phyloP scores from a whole-genome alignment of 306 rosid genomes.

The Malus asiatica region DNA sequence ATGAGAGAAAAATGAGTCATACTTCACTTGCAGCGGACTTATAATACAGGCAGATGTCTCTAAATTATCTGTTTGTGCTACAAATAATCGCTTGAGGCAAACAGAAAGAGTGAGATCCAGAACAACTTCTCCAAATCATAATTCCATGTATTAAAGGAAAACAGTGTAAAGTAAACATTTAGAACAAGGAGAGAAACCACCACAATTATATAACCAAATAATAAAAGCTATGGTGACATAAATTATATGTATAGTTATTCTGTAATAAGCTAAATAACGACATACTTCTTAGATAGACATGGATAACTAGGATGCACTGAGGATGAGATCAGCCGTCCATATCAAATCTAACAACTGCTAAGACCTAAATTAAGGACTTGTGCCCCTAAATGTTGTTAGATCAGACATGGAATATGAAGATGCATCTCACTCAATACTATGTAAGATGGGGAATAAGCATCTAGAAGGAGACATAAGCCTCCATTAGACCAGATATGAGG shows the following conservation, averaged over 20 bases:
- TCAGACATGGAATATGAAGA: not conserved
- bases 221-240: not conserved
- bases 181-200: not conserved
- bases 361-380: not conserved
- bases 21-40: constrained; percentile 89
- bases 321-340: not conserved
- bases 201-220: not conserved
- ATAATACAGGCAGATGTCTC: constrained; percentile 80
- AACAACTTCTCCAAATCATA: not conserved
- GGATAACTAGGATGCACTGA: not conserved
- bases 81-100: constrained; percentile 62
- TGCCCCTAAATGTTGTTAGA: not conserved
- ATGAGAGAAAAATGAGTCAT: constrained; percentile 18
- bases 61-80: constrained; percentile 63
- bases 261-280: not conserved
- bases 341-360: not conserved
- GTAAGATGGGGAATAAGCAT: not conserved
- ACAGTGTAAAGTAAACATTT: not conserved
- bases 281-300: not conserved
- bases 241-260: not conserved
- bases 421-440: not conserved
- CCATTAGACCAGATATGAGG: not conserved
- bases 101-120: constrained; percentile 2
- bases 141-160: not conserved
- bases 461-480: not conserved